Percentiles rank a stretch among this genome's conserved stretches.
These are phyloP conservation scores for Sporothrix humicola DNA, from an alignment of 2,329 filamentous ascomycete genomes.

Conservation along the genomic window DNA sequence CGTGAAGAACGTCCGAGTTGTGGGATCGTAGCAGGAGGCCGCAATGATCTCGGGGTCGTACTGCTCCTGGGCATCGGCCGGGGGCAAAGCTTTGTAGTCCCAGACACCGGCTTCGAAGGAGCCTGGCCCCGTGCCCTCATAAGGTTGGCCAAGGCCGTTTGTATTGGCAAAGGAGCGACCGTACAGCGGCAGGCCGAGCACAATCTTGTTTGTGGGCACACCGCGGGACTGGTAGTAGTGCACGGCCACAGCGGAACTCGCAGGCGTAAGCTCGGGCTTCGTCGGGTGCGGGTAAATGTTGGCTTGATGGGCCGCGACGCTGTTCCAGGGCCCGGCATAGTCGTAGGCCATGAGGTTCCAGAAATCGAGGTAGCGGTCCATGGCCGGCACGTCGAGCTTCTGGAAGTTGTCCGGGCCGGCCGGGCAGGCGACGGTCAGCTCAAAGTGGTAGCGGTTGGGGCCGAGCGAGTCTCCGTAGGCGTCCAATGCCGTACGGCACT, in stretches of 20 bases:
- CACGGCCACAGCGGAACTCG: conserved; percentile 74
- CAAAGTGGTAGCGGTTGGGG: conserved; percentile 58
- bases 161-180: conserved; percentile 84
- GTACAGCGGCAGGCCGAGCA: conserved; percentile 91
- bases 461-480: conserved; percentile 56
- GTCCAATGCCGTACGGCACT: conserved; percentile 63
- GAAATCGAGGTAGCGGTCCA: conserved; percentile 72
- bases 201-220: conserved; percentile 73
- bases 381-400: conserved; percentile 65
- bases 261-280: conserved; percentile 73
- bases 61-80: conserved; percentile 66
- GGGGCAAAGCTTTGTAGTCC: conserved; percentile 86
- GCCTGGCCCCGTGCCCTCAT: conserved; percentile 74
- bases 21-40: conserved; percentile 76
- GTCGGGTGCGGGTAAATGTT: conserved; percentile 68
- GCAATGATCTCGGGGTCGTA: conserved; percentile 69
- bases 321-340: conserved; percentile 83
- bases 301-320: conserved; percentile 73
- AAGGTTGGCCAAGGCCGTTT: conserved; percentile 72
- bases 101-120: conserved; percentile 85
- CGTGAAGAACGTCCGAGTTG: conserved; percentile 70
- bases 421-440: conserved; percentile 68
- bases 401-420: conserved; percentile 67
- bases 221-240: conserved; percentile 70
- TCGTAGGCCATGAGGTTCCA: conserved; percentile 91